A percentile compares a stretch with the other conserved stretches of the same genome.
Evolutionary conservation across 1,284 basidiomycete genomes (phyloP).

Genomic region (Heterobasidion irregulare): DNA sequence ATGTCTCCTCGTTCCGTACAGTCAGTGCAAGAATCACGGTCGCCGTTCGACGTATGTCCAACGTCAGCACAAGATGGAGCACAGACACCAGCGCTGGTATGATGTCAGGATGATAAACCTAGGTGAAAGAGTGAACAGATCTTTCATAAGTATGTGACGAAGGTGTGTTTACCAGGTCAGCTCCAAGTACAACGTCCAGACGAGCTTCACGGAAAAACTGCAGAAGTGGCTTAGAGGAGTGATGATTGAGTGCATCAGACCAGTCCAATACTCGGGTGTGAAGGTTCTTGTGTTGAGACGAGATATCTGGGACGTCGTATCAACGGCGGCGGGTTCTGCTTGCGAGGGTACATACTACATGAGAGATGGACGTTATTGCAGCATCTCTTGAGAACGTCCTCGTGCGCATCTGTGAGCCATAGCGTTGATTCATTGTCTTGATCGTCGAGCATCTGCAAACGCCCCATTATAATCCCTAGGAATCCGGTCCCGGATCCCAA

Average conservation of each 20-base stretch:
- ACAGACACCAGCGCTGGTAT: slow-evolving; percentile 49
- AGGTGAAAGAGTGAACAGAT: neutral
- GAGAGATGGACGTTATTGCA: slow-evolving; percentile 44
- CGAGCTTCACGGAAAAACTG: slow-evolving; percentile 32
- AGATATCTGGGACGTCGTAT: slow-evolving; percentile 34
- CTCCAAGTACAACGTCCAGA: slow-evolving; percentile 55
- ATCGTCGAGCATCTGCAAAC: slow-evolving; percentile 32
- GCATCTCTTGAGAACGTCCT: slow-evolving; percentile 57
- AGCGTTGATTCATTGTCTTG: slow-evolving; percentile 17
- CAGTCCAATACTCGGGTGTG: slow-evolving; percentile 49
- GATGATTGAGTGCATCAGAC: slow-evolving; percentile 41
- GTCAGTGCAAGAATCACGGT: slow-evolving; percentile 52
- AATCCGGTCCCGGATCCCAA: slow-evolving; percentile 70
- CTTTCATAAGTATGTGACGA: neutral
- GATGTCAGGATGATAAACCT: slow-evolving; percentile 66
- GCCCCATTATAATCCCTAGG: slow-evolving; percentile 52
- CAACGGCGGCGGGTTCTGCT: neutral
- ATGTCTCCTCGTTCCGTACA: slow-evolving; percentile 36
- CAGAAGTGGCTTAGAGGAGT: slow-evolving; percentile 14
- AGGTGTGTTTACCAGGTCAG: slow-evolving; percentile 48
- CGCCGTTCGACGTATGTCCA: slow-evolving; percentile 3
- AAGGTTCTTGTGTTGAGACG: slow-evolving; percentile 37
- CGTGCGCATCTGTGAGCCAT: slow-evolving; percentile 60
- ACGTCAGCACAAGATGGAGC: slow-evolving; percentile 38
- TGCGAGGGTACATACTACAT: slow-evolving; percentile 45